phyloP scores from a whole-genome alignment of 1,284 basidiomycete species.

The Cutaneotrichosporon arboriforme region DNA sequence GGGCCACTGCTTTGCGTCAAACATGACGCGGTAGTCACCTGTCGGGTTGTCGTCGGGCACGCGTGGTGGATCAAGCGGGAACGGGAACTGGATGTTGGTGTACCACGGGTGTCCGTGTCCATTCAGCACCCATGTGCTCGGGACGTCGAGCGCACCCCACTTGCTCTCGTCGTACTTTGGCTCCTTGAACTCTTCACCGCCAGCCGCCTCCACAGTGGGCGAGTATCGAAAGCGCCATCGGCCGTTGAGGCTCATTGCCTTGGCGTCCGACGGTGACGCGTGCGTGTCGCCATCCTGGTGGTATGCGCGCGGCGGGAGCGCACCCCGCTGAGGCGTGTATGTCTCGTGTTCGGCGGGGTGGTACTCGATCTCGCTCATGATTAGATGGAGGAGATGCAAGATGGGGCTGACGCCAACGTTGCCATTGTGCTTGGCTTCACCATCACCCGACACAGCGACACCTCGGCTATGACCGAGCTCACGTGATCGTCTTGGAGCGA shows the following conservation, averaged over 20 bases:
- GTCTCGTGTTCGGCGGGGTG: slow-evolving; percentile 14
- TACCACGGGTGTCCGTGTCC: slow-evolving; percentile 12
- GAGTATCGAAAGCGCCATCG: slow-evolving; percentile 22
- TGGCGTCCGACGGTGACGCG: slow-evolving; percentile 2
- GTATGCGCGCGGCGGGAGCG: slow-evolving; percentile 14
- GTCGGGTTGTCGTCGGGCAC: slow-evolving; percentile 21
- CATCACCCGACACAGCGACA: not conserved
- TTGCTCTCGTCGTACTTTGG: not conserved
- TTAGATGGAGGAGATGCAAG: slow-evolving; percentile 4
- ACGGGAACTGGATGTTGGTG: slow-evolving; percentile 18
- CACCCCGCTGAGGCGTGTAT: slow-evolving; percentile 4
- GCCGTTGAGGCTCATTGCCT: slow-evolving; percentile 16
- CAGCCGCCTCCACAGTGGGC: not conserved
- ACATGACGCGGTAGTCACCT: slow-evolving; percentile 12
- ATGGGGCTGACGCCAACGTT: too few species aligned
- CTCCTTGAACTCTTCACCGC: slow-evolving; percentile 5
- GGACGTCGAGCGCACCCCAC: slow-evolving; percentile 13
- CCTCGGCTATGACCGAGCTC: not conserved
- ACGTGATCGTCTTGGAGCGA: too few species aligned
- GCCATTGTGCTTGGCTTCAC: too few species aligned
- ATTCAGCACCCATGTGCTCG: slow-evolving; percentile 15
- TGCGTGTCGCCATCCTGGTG: not conserved
- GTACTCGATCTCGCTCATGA: slow-evolving; percentile 16
- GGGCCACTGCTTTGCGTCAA: slow-evolving; percentile 9
- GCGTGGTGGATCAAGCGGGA: slow-evolving; percentile 12